phyloP scores from a whole-genome alignment of 2,329 filamentous ascomycete genomes.

The Claviceps maximensis region DNA sequence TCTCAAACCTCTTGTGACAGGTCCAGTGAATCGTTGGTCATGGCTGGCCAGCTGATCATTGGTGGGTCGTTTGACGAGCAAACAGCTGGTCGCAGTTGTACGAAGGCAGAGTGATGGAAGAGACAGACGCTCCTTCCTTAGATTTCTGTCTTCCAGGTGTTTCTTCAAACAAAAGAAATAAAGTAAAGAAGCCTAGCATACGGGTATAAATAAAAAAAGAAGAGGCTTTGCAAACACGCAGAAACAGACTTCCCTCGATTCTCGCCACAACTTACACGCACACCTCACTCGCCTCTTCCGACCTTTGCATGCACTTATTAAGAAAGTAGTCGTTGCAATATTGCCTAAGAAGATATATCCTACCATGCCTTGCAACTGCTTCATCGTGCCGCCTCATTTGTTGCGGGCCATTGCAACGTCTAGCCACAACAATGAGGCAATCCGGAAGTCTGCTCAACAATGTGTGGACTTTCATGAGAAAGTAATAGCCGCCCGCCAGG shows the following conservation, averaged over 20 bases:
- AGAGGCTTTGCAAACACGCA: not conserved
- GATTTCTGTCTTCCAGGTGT: not conserved
- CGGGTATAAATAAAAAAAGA: not conserved
- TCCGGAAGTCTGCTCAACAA: slow-evolving; percentile 22
- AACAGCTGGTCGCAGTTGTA: not conserved
- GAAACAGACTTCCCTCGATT: not conserved
- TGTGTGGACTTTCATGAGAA: slow-evolving; percentile 22
- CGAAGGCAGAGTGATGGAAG: not conserved
- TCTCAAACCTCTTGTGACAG: not conserved
- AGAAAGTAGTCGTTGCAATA: not conserved
- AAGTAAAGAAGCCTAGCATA: not conserved
- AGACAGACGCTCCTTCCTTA: not conserved
- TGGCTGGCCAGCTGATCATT: not conserved
- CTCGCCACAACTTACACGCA: not conserved
- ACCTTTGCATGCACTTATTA: not conserved
- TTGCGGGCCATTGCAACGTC: slow-evolving; percentile 29
- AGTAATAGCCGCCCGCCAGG: slow-evolving; percentile 18
- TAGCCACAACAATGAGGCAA: slow-evolving; percentile 20
- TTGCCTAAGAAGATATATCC: not conserved
- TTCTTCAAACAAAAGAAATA: no score
- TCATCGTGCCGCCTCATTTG: slow-evolving; percentile 33
- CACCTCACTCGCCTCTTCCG: not conserved
- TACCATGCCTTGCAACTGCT: slow-evolving; percentile 19
- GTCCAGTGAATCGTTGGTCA: not conserved
- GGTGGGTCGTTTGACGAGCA: not conserved